These are phyloP conservation scores for Chaetomidium leptoderma DNA, from an alignment of 495 filamentous ascomycete genomes.

Conservation along the genomic window DNA sequence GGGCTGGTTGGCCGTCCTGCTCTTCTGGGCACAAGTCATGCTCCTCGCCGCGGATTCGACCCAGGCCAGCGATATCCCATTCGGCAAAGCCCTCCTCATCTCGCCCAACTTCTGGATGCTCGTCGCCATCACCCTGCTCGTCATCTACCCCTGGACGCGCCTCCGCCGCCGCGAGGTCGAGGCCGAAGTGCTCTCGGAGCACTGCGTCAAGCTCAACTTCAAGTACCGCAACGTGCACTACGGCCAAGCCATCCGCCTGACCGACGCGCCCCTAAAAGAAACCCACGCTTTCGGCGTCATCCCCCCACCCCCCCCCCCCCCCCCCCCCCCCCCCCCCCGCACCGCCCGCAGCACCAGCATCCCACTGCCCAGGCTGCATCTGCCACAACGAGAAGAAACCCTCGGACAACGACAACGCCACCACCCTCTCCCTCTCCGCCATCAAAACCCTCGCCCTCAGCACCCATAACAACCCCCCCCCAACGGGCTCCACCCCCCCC, in stretches of 20 bases:
- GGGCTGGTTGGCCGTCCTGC: constrained; percentile 56
- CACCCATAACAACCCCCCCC: constrained; percentile 36
- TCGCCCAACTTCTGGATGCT: constrained; percentile 69
- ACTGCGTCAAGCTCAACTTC: constrained; percentile 71
- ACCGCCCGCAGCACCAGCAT: constrained; percentile 6
- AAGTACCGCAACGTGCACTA: constrained; percentile 55
- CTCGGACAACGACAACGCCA: constrained; percentile 51
- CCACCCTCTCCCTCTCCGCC: constrained; percentile 47
- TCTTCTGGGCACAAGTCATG: constrained; percentile 55
- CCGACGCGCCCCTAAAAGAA: constrained; percentile 60
- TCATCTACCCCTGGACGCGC: constrained; percentile 65
- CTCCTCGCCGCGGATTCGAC: constrained; percentile 27
- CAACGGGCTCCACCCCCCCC: constrained; percentile 62
- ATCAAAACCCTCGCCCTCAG: constrained; percentile 20
- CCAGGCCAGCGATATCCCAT: neutral
- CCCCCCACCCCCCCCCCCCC: constrained; percentile 36
- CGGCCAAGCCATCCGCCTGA: constrained; percentile 50
- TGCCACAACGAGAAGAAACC: constrained; percentile 14
- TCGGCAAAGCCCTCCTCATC: constrained; percentile 42
- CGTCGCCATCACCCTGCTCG: constrained; percentile 52
- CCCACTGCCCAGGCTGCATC: constrained; percentile 20
- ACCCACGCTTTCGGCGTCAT: constrained; percentile 83
- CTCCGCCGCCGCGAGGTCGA: constrained; percentile 57
- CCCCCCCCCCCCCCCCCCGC: constrained; percentile 33
- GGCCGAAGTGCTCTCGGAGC: constrained; percentile 61